Conservation (phyloP, 1,139 yeast species). For the Magnusiomyces sp. region DNA sequence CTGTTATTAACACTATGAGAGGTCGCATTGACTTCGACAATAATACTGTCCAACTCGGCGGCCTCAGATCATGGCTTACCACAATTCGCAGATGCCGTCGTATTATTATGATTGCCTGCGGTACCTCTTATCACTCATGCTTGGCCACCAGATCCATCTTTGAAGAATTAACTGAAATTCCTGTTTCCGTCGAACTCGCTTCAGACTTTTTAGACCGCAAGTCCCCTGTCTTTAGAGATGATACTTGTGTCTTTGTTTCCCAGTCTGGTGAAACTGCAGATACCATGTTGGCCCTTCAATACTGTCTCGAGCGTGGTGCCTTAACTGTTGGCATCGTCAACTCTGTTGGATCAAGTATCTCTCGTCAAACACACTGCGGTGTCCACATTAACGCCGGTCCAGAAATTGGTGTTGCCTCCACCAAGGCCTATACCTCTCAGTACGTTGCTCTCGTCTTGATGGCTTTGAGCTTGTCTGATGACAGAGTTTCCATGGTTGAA, state of each 20-base stretch:
- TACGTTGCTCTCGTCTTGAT: constrained; percentile 95
- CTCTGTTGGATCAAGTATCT: constrained; percentile 92
- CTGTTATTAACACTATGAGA: constrained; percentile 97
- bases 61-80: constrained; percentile 74
- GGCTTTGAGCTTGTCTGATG: constrained; percentile 89
- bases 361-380: constrained; percentile 97
- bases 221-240: constrained; percentile 96
- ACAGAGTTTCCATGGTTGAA: constrained; percentile 62
- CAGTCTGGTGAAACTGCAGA: constrained; percentile 99
- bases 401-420: constrained; percentile 99
- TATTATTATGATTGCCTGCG: constrained; percentile 97
- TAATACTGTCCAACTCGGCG: constrained; percentile 75
- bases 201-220: constrained; percentile 94
- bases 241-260: constrained; percentile 93
- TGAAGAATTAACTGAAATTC: constrained; percentile 94
- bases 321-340: constrained; percentile 93
- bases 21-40: constrained; percentile 94
- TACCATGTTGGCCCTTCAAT: constrained; percentile 91
- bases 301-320: constrained; percentile 95
- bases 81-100: constrained; percentile 93
- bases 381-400: constrained; percentile 99
- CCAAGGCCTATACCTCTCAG: constrained; percentile 98
- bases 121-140: constrained; percentile 98
- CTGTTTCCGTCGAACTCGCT: constrained; percentile 92
- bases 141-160: constrained; percentile 92